Conservation (phyloP, 441 rosid genomes). For the Pelargonium fulgidum region DNA sequence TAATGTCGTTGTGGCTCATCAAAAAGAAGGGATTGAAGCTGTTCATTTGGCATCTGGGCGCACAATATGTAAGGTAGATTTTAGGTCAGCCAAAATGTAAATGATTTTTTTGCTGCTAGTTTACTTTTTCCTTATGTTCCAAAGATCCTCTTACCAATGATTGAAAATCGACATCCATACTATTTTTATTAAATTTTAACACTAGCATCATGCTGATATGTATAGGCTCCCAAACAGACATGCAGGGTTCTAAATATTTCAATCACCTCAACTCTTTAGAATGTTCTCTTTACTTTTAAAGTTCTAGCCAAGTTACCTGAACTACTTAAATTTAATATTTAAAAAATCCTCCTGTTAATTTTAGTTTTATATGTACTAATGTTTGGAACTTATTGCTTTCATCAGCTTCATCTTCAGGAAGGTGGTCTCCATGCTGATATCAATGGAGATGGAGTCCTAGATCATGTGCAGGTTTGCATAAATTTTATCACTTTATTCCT, state of each 20-base stretch:
- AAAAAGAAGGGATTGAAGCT: slow-evolving; percentile 97
- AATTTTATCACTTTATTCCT: too few species aligned
- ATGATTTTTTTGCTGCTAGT: background rate
- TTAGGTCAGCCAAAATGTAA: slow-evolving; percentile 8
- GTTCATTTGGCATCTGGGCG: slow-evolving; percentile 94
- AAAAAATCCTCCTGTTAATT: too few species aligned
- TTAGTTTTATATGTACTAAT: too few species aligned
- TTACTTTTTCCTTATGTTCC: background rate
- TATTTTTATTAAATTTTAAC: background rate
- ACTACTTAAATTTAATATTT: too few species aligned
- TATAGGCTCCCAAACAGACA: too few species aligned
- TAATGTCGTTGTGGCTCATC: slow-evolving; percentile 93
- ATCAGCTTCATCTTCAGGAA: slow-evolving; percentile 90
- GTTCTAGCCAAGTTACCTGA: too few species aligned
- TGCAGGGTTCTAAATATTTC: background rate
- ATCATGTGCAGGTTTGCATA: slow-evolving; percentile 99
- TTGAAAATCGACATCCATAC: background rate
- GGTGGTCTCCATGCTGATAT: slow-evolving; percentile 99
- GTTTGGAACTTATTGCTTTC: slow-evolving; percentile 20
- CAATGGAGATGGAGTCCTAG: slow-evolving; percentile 98
- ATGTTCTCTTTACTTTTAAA: background rate
- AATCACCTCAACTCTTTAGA: background rate
- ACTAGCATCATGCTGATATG: background rate
- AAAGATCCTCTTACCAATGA: background rate
- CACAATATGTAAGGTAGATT: slow-evolving; percentile 78